Conservation (phyloP, 306 rosid genomes). For the Prunus armeniaca region DNA sequence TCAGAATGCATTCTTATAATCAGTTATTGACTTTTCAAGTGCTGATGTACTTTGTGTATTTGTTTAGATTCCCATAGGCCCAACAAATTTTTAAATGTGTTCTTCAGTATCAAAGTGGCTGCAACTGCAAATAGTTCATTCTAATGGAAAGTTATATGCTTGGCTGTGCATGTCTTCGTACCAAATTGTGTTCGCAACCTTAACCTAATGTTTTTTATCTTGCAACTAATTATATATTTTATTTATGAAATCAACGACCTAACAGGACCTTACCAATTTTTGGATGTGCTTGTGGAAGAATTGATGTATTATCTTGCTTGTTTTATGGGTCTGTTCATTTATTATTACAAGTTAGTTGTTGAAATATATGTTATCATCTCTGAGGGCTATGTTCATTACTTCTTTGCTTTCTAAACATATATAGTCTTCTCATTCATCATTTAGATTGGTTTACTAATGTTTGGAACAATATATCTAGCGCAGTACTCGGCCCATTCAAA, state of each 20-base stretch:
- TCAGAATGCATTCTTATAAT: constrained; percentile 22
- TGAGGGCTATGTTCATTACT: not conserved
- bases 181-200: not conserved
- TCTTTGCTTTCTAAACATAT: not conserved
- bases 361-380: not conserved
- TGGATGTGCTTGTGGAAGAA: not conserved
- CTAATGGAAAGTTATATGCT: not conserved
- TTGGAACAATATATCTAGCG: constrained; percentile 24
- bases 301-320: not conserved
- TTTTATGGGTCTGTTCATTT: not conserved
- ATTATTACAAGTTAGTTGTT: not conserved
- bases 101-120: not conserved
- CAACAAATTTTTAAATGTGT: not conserved
- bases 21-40: not conserved
- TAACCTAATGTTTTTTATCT: not conserved
- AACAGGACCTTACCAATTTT: not conserved
- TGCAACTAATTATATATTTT: not conserved
- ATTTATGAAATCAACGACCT: not conserved
- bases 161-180: not conserved
- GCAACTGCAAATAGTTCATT: not conserved
- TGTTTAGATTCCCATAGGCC: not conserved
- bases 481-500: constrained; percentile 27
- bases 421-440: not conserved
- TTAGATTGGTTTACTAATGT: constrained; percentile 19
- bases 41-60: not conserved